Base-by-base conservation (phyloP, 2,329 filamentous ascomycete genomes). In the Alternaria metachromatica region DNA sequence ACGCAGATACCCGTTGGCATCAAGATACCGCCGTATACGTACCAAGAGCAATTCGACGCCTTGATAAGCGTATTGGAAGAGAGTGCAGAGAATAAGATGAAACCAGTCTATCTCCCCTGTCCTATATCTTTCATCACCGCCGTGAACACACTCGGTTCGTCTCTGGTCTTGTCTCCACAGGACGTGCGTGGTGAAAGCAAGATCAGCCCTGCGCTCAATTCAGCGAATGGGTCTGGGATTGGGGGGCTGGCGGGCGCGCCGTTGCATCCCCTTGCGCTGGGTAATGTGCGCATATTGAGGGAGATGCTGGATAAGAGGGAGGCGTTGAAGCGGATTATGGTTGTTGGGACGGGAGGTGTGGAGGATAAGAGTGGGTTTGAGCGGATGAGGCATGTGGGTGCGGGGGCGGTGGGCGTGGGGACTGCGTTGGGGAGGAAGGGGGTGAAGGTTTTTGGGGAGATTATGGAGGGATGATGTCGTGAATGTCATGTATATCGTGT, bases 11-110 rank as follows among this genome's bases (percentile, higher is more conserved):
- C 82, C 0, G 81, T 88, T 46, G 92, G 92, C 0, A 83, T 94
- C 67, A 95, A 95, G 74, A 90, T 88, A 1, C 92, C 92, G 6
- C 92, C 92, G 0, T 94, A 93, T 71, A 94, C 91, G 0, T 87
- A 93, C 73, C 80, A 85, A 0, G 87, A 84, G 0, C 88, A 94
- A 73, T 94, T 90, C 74, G 75, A 81, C 0, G 82, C 81, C 18
- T 78, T 94, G 13, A 76, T 88, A 2, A 66, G 77, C 0, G 86
- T 88, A 0, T 78, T 94, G 6, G 71, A 79, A 9, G 69, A 65
- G 4, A 73, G 71, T 1, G 73, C 68, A 2, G 68, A 41, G 33
- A 41, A 41, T 5, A 18, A 69, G 9, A 65, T 72, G n/a, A 63
- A 64, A 57, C 71, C 70, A 3, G 57, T 48, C 7, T 61, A 70